Conservation (phyloP, 805 yeast species). For the Candida tammaniensis region DNA sequence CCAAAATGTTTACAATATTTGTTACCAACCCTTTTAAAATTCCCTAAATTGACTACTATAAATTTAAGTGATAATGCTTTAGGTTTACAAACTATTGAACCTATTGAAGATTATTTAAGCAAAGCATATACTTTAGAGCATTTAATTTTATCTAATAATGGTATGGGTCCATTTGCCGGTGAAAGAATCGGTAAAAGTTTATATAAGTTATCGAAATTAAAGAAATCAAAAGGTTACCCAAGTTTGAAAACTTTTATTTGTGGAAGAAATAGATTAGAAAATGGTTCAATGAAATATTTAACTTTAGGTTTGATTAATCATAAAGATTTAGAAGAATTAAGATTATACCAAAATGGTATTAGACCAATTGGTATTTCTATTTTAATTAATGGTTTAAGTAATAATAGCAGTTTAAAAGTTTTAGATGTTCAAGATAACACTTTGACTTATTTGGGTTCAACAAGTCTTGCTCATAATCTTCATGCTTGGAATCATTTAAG, state of each 20-base stretch:
- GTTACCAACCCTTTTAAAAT: constrained; percentile 68
- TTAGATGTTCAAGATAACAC: constrained; percentile 96
- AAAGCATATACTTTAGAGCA: constrained; percentile 80
- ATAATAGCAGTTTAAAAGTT: constrained; percentile 57
- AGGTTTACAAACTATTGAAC: constrained; percentile 93
- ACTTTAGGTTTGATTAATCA: constrained; percentile 84
- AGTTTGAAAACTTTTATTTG: constrained; percentile 84
- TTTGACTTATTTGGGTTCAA: constrained; percentile 71
- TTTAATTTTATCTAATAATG: constrained; percentile 87
- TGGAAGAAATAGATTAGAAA: constrained; percentile 95
- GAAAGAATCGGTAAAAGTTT: constrained; percentile 88
- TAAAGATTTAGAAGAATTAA: constrained; percentile 64
- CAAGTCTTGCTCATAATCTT: constrained; percentile 43
- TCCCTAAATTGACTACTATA: constrained; percentile 66
- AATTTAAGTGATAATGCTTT: constrained; percentile 94
- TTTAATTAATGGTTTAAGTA: constrained; percentile 61
- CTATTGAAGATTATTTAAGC: constrained; percentile 73
- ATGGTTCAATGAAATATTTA: constrained; percentile 85
- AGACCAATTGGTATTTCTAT: constrained; percentile 88
- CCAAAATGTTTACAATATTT: constrained; percentile 75
- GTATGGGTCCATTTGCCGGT: constrained; percentile 98
- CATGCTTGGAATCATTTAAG: constrained; percentile 61
- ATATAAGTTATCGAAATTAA: constrained; percentile 64
- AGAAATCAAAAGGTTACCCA: constrained; percentile 46
- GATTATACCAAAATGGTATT: constrained; percentile 94